Evolutionary conservation across 495 filamentous ascomycete genomes (phyloP), one percentile per base, ranked within the genome.

Genomic region (Penicillium waksmanii): DNA sequence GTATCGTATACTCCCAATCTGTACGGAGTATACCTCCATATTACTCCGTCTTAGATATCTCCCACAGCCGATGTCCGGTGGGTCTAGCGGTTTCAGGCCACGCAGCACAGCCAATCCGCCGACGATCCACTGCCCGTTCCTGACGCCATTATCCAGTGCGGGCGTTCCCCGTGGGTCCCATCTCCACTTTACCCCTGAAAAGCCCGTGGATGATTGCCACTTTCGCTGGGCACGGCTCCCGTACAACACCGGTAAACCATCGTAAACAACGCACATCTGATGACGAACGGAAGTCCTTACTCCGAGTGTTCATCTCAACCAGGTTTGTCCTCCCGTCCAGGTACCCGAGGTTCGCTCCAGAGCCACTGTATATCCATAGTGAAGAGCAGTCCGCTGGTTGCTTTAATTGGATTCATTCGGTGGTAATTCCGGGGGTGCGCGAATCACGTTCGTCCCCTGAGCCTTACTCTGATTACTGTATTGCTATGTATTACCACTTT

Each of bases 181-280:
- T 21, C 43, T 57, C 68, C 68, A 68, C 63, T 66, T 66, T 71
- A 69, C 68, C 68, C 68, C 68, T 71, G 68, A 71, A 60, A 55
- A 63, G 54, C 59, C 67, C 67, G 62, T 53, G 55, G 40, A 64
- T 60, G 47, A 40, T 57, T 64, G 64, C 51, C 60, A 54, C 55
- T 50, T 48, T 48, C 43, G 35, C 40, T 43, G 35, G 35, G 40
- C 40, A 66, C 57, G 49, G 54, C 31, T 46, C 44, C 19, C 44
- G 17, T 8, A 13, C 21, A 48, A 48, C 44, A 48, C 18, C 36
- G 49, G 46, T 11, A 61, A 44, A 6, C n/a, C 40, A 18, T 18
- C n/a, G 40, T 43, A 43, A 43, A 43, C 40, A 43, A 43, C 40
- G 40, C 40, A 43, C 40, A 43, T 36, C 23, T 54, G 60, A 48